Evolutionary conservation across 441 rosid species (phyloP), one percentile per base, ranked within the genome.

Genomic region (Gossypium schwendimanii): DNA sequence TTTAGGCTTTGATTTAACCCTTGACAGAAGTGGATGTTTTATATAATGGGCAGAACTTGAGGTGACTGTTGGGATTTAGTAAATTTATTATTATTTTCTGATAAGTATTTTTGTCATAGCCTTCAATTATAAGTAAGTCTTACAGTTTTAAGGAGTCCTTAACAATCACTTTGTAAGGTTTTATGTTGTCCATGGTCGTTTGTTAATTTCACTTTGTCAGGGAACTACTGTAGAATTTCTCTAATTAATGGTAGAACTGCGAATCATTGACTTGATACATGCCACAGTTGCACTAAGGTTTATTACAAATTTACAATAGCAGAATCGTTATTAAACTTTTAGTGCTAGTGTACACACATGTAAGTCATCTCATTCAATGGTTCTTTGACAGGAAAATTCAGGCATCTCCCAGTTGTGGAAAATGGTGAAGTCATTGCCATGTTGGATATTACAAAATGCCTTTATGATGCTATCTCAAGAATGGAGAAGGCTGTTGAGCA

Each of bases 401-500:
- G 95, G 81, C 97, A 93, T 47, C 96, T 93, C 54, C 98, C 98
- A 57, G 98, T 94, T 73, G 99, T 94, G 24, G 99, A 94, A 85
- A 92, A 88, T 68, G 99, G 98, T 44, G 99, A 94, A 84, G 99
- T 94, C 73, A 92, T 91, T 77, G 99, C 99, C 2, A 12, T 94
- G 77, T 81, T 94, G 77, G 99, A 94, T 81, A 92, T 94, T 55
- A 89, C 98, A 2, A 94, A 86, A 82, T 94, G 99, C 76, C 84
- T 94, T 4, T 94, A 92, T 75, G 98, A 94, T 84, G 99, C 98
- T 39, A 94, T 94, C 54, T 86, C 99, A 14, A 84, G 91, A 76
- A 85, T 92, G 99, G 99, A 94, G 78, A 94, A 92, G 87, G 94
- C 92, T 41, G 94, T 97, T 23, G 99, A 92, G 86, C 94, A 92